phyloP scores from a whole-genome alignment of 2,329 filamentous ascomycete species.

The Fusarium sp. region DNA sequence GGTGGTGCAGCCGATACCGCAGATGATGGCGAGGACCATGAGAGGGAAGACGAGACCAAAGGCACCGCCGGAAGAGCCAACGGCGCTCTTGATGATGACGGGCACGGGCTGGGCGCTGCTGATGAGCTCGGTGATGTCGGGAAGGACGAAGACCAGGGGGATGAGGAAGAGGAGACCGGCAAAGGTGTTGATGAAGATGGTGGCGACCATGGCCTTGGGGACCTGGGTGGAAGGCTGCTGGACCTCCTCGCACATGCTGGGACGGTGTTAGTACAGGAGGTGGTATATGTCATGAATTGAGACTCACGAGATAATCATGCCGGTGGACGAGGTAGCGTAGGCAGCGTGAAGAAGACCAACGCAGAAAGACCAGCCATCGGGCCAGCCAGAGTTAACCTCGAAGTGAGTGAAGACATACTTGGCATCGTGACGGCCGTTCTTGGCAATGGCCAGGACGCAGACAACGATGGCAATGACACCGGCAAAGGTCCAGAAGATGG shows the following conservation, averaged over 20 bases:
- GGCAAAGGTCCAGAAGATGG: constrained; percentile 80
- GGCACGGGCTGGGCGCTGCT: constrained; percentile 72
- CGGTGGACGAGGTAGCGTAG: constrained; percentile 80
- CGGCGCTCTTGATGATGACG: constrained; percentile 70
- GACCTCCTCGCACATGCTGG: constrained; percentile 80
- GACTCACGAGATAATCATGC: constrained; percentile 82
- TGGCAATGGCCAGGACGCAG: constrained; percentile 73
- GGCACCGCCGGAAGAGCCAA: constrained; percentile 70
- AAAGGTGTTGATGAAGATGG: constrained; percentile 74
- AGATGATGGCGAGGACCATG: constrained; percentile 74
- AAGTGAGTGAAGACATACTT: constrained; percentile 76
- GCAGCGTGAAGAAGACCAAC: constrained; percentile 79
- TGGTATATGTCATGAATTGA: background rate
- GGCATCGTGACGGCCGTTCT: constrained; percentile 73
- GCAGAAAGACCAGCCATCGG: constrained; percentile 77
- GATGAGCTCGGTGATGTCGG: constrained; percentile 68
- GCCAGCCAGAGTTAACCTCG: constrained; percentile 76
- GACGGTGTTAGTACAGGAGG: constrained; percentile 13
- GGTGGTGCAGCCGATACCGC: constrained; percentile 77
- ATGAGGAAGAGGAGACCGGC: constrained; percentile 76
- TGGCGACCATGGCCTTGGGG: constrained; percentile 78
- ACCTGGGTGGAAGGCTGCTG: constrained; percentile 74
- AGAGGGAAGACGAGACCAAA: constrained; percentile 74
- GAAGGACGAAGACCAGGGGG: constrained; percentile 76
- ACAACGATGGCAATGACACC: constrained; percentile 75